Evolutionary conservation across 2,329 filamentous ascomycete genomes (phyloP).

Genomic region (Nemania sp.): DNA sequence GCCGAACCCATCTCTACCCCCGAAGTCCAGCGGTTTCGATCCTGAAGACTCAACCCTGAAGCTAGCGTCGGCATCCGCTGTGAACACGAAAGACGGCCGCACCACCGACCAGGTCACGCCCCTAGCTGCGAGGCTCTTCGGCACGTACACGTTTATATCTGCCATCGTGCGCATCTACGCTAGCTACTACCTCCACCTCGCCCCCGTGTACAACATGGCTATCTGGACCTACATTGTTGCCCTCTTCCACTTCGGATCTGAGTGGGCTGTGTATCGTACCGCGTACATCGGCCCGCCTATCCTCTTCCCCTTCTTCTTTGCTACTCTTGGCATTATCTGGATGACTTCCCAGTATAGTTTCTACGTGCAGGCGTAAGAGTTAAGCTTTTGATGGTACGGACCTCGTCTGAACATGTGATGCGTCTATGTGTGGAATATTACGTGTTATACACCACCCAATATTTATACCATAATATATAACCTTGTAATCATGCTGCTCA

Average conservation of each 20-base stretch:
- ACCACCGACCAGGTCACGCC: slow-evolving; percentile 73
- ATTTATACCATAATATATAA: slow-evolving; percentile 13
- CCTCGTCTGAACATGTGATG: neutral
- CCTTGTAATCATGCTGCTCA: slow-evolving; percentile 24
- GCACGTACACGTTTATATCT: slow-evolving; percentile 87
- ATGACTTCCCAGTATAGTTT: slow-evolving; percentile 75
- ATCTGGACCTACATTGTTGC: slow-evolving; percentile 86
- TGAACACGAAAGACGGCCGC: slow-evolving; percentile 59
- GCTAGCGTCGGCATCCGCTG: slow-evolving; percentile 59
- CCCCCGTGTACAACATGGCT: slow-evolving; percentile 81
- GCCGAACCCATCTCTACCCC: slow-evolving; percentile 60
- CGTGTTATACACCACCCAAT: slow-evolving; percentile 8
- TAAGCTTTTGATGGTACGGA: neutral
- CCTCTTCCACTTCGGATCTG: slow-evolving; percentile 80
- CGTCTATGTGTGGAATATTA: slow-evolving; percentile 1
- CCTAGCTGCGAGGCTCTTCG: slow-evolving; percentile 83
- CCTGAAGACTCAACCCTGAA: slow-evolving; percentile 67
- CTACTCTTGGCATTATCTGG: slow-evolving; percentile 66
- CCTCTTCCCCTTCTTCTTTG: slow-evolving; percentile 66
- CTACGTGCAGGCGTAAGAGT: slow-evolving; percentile 66
- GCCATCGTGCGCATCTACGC: slow-evolving; percentile 83
- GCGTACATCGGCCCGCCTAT: slow-evolving; percentile 72
- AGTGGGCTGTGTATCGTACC: slow-evolving; percentile 84
- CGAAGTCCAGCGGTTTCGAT: slow-evolving; percentile 57
- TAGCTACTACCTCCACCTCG: slow-evolving; percentile 81